These are phyloP conservation scores for Aspergillus melleus DNA, from an alignment of 2,329 filamentous ascomycete species.

Conservation along the genomic window DNA sequence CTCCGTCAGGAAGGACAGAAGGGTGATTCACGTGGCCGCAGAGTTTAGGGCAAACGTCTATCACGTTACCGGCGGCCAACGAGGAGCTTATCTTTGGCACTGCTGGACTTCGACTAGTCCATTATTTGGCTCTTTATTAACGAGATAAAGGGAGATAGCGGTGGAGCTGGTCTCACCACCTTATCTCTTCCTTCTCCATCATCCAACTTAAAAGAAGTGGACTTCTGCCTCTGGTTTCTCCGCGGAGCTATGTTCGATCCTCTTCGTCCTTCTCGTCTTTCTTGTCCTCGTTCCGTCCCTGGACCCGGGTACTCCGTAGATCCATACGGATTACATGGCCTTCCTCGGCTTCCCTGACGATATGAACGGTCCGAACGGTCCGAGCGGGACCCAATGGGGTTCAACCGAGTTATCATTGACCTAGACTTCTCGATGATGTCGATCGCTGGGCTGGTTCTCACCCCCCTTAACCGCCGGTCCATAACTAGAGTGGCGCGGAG, in stretches of 20 bases:
- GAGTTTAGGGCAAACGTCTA: slow-evolving; percentile 1
- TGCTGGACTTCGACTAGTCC: not conserved
- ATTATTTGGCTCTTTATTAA: not conserved
- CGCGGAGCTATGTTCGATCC: slow-evolving; percentile 5
- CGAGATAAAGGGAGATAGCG: not conserved
- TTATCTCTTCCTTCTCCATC: slow-evolving; percentile 3
- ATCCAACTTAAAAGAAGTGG: slow-evolving; percentile 4
- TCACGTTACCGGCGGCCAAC: slow-evolving; percentile 4
- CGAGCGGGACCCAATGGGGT: slow-evolving; percentile 22
- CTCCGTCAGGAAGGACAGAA: not conserved
- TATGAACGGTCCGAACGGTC: not conserved
- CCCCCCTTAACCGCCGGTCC: not conserved
- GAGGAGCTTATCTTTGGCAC: not conserved
- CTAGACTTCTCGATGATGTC: not conserved
- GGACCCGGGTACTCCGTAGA: not conserved
- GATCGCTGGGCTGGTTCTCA: slow-evolving; percentile 1
- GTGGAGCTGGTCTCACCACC: not conserved
- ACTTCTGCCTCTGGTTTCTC: slow-evolving; percentile 5
- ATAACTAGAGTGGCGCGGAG: slow-evolving; percentile 1
- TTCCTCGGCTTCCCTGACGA: not conserved
- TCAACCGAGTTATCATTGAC: slow-evolving; percentile 23
- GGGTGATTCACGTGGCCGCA: not conserved
- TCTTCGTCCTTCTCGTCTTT: not conserved
- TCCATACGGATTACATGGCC: not conserved
- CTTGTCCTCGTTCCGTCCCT: not conserved